These are phyloP conservation scores for Hanseniaspora pseudoguilliermondii DNA, from an alignment of 805 yeast species.

Conservation along the genomic window DNA sequence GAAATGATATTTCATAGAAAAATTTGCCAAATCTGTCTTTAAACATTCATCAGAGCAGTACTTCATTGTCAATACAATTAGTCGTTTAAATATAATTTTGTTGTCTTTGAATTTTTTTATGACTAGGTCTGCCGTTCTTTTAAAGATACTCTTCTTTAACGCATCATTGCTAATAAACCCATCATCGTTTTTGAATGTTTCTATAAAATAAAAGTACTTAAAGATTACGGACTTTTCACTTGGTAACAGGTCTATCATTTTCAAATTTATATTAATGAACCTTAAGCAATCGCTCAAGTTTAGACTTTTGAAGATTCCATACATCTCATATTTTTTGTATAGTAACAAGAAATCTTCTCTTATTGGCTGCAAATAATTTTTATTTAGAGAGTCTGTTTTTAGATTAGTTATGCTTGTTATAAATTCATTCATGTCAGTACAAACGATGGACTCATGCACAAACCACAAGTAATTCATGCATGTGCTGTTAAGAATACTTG, in stretches of 20 bases:
- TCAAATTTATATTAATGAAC: background rate
- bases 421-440: background rate
- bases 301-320: background rate
- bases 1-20: background rate
- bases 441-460: slow-evolving; percentile 24
- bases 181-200: background rate
- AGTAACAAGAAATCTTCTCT: background rate
- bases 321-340: background rate
- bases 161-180: background rate
- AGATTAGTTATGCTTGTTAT: background rate
- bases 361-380: slow-evolving; percentile 6
- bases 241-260: background rate
- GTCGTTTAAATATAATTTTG: background rate
- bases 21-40: background rate
- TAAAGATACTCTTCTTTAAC: background rate
- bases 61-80: background rate
- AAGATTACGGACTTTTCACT: background rate
- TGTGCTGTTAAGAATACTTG: slow-evolving; percentile 61
- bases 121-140: background rate
- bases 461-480: slow-evolving; percentile 51
- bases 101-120: background rate
- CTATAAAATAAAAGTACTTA: background rate
- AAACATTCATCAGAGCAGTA: background rate
- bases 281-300: background rate
- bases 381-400: background rate